Percentiles rank a stretch among this genome's conserved stretches.
These are phyloP conservation scores for Pseudogymnoascus pannorum DNA, from an alignment of 2,329 filamentous ascomycete species.

Conservation along the genomic window DNA sequence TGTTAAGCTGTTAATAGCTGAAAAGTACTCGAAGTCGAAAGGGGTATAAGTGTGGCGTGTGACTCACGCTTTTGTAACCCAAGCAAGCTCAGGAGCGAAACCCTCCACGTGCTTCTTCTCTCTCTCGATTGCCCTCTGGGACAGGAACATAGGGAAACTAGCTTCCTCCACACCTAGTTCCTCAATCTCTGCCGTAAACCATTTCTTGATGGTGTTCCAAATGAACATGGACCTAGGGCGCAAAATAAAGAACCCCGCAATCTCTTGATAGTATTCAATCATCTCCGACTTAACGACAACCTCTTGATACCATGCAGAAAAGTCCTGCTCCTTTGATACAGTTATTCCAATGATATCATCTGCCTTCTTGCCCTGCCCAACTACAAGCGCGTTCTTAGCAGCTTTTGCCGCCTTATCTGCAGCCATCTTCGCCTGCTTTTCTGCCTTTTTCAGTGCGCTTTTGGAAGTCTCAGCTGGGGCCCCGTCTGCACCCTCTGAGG, in stretches of 20 bases:
- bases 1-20: conserved; percentile 32
- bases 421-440: conserved; percentile 55
- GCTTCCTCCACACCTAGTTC: conserved; percentile 88
- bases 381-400: conserved; percentile 43
- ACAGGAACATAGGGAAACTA: conserved; percentile 95
- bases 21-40: conserved; percentile 10
- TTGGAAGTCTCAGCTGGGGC: conserved; percentile 41
- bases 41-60: neutral
- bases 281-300: conserved; percentile 94
- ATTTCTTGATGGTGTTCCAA: conserved; percentile 58
- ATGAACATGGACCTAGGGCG: conserved; percentile 63
- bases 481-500: conserved; percentile 13
- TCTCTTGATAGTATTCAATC: conserved; percentile 90
- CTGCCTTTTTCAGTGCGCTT: conserved; percentile 58
- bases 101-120: conserved; percentile 97
- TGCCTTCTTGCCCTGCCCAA: conserved; percentile 51
- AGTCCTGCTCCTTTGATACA: conserved; percentile 75
- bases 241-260: conserved; percentile 94
- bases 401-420: conserved; percentile 57
- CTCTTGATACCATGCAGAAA: conserved; percentile 95
- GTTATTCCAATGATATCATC: conserved; percentile 82
- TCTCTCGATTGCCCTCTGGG: conserved; percentile 60
- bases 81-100: conserved; percentile 89
- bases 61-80: conserved; percentile 74
- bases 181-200: conserved; percentile 72